phyloP scores from a whole-genome alignment of 1,284 basidiomycete genomes.

The Sanghuangporus baumii region DNA sequence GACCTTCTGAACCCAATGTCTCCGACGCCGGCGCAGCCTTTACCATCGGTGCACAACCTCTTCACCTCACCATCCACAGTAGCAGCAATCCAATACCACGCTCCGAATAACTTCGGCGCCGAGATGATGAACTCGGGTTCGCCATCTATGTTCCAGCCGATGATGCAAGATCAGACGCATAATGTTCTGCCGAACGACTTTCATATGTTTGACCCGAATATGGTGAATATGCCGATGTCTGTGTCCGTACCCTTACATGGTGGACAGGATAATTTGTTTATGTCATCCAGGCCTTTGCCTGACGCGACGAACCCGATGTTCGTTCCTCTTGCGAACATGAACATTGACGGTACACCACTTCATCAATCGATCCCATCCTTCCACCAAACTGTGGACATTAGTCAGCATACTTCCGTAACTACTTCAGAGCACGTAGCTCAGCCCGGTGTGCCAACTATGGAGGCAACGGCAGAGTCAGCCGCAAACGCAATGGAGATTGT shows the following conservation, averaged over 20 bases:
- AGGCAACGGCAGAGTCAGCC: conserved; percentile 16
- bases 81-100: no score
- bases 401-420: conserved; percentile 15
- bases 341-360: background rate
- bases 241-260: background rate
- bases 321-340: background rate
- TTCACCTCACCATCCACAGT: background rate
- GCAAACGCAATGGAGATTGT: conserved; percentile 45
- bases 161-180: background rate
- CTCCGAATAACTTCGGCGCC: no score
- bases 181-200: background rate
- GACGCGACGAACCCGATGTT: background rate
- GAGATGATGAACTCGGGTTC: no score
- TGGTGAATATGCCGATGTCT: background rate
- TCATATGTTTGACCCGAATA: background rate
- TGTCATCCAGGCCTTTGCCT: background rate
- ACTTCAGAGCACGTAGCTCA: background rate
- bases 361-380: conserved; percentile 19
- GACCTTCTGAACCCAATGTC: conserved; percentile 51
- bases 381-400: conserved; percentile 27
- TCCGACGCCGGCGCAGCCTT: conserved; percentile 30
- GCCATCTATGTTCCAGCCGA: background rate
- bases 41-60: conserved; percentile 10
- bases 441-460: background rate
- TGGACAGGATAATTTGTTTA: background rate